Evolutionary conservation across 2,329 filamentous ascomycete species (phyloP).

Genomic region (Aureobasidium sp.): DNA sequence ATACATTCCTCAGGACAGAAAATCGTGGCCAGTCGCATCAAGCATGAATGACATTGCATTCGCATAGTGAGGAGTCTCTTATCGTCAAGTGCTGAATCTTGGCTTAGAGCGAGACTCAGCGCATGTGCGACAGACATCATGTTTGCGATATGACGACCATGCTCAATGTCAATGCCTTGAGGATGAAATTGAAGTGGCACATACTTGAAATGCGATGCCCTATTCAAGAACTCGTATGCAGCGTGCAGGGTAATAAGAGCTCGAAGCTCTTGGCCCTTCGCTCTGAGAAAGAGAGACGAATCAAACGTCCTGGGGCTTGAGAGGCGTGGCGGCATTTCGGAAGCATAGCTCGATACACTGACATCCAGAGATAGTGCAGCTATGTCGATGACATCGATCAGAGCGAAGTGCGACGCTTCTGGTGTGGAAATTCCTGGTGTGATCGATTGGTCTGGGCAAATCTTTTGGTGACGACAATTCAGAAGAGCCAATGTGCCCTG

Average conservation of each 20-base stretch:
- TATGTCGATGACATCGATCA: background rate
- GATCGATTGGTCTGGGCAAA: too few species aligned
- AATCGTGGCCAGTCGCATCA: background rate
- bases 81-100: background rate
- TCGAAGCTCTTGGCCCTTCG: background rate
- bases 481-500: background rate
- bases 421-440: too few species aligned
- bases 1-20: background rate
- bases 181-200: background rate
- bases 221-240: background rate
- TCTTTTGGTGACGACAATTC: background rate
- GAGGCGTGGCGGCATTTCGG: background rate
- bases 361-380: background rate
- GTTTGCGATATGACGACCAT: background rate
- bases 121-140: background rate
- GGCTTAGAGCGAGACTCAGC: background rate
- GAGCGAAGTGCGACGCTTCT: background rate
- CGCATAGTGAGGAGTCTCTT: background rate
- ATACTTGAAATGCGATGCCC: background rate
- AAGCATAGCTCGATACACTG: background rate
- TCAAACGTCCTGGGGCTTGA: background rate
- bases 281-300: background rate
- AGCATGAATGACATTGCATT: background rate
- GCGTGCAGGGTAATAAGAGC: background rate
- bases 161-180: background rate